Percentiles rank a stretch among this genome's conserved stretches.
phyloP scores from a whole-genome alignment of 305 asterid species.

The Fraxinus velutina region DNA sequence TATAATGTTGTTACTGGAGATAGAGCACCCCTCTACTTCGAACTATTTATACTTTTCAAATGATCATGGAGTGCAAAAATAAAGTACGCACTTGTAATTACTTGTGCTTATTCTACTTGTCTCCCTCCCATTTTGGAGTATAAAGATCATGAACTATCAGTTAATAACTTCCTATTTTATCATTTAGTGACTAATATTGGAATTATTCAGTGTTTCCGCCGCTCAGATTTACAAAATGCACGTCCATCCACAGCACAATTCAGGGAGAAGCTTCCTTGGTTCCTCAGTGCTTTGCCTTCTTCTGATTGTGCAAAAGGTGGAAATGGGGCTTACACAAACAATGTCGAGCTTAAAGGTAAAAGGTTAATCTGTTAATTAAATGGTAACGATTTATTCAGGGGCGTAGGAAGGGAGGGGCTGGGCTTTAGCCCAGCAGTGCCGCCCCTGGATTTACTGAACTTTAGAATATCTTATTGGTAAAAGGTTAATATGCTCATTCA shows the following conservation, averaged over 20 bases:
- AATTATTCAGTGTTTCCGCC: constrained; percentile 77
- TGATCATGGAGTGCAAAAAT: not conserved
- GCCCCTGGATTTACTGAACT: not conserved
- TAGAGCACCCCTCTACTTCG: not conserved
- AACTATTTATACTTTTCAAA: not conserved
- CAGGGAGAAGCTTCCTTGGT: constrained; percentile 92
- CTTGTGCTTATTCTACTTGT: not conserved
- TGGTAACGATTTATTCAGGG: not conserved
- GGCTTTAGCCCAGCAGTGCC: not conserved
- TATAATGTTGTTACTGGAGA: not conserved
- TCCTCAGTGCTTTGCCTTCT: constrained; percentile 87
- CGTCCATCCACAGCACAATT: constrained; percentile 90
- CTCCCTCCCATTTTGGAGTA: not conserved
- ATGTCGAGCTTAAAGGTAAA: constrained; percentile 75
- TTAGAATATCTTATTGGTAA: constrained; percentile 48
- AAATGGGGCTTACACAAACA: constrained; percentile 84
- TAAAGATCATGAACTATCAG: not conserved
- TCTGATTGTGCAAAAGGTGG: constrained; percentile 98
- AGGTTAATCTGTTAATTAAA: not conserved
- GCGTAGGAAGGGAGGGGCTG: not conserved
- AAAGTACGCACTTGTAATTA: not conserved
- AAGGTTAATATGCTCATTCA: not conserved
- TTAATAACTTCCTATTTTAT: not conserved
- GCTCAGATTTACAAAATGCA: constrained; percentile 71
- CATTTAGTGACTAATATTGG: constrained; percentile 28